A percentile compares a stretch with the other conserved stretches of the same genome.
phyloP scores from a whole-genome alignment of 805 yeast genomes.

The Candida ortonii region DNA sequence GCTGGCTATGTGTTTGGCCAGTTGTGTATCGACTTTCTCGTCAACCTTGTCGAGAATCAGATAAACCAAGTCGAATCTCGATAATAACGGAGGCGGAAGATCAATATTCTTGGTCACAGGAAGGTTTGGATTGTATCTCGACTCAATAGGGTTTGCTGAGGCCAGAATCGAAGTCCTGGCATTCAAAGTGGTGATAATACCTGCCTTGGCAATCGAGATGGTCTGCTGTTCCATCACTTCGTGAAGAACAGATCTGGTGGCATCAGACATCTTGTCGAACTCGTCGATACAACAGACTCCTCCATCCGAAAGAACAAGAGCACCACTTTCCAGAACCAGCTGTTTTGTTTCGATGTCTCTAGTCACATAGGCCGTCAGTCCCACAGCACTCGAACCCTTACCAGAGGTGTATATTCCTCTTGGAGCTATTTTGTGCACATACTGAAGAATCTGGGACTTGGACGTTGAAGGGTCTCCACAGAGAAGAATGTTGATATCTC shows the following conservation, averaged over 20 bases:
- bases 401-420: slow-evolving; percentile 98
- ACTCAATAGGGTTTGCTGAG: slow-evolving; percentile 95
- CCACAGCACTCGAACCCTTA: slow-evolving; percentile 98
- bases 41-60: slow-evolving; percentile 90
- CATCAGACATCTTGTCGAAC: slow-evolving; percentile 94
- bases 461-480: slow-evolving; percentile 99
- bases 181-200: slow-evolving; percentile 93
- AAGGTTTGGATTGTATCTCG: slow-evolving; percentile 89
- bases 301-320: slow-evolving; percentile 92
- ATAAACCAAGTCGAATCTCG: slow-evolving; percentile 93
- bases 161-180: slow-evolving; percentile 96
- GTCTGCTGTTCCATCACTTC: slow-evolving; percentile 99
- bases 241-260: slow-evolving; percentile 91
- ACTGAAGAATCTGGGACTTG: slow-evolving; percentile 89
- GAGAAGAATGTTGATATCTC: slow-evolving; percentile 85
- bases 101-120: slow-evolving; percentile 96
- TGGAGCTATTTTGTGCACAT: slow-evolving; percentile 96
- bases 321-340: slow-evolving; percentile 92
- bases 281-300: slow-evolving; percentile 99
- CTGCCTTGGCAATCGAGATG: slow-evolving; percentile 96
- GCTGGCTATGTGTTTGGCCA: slow-evolving; percentile 86
- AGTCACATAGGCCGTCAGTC: slow-evolving; percentile 95
- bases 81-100: slow-evolving; percentile 90
- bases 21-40: slow-evolving; percentile 74
- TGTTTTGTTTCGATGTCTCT: slow-evolving; percentile 93